Evolutionary conservation across 2,329 filamentous ascomycete genomes (phyloP).

Genomic region (Calycina marina): DNA sequence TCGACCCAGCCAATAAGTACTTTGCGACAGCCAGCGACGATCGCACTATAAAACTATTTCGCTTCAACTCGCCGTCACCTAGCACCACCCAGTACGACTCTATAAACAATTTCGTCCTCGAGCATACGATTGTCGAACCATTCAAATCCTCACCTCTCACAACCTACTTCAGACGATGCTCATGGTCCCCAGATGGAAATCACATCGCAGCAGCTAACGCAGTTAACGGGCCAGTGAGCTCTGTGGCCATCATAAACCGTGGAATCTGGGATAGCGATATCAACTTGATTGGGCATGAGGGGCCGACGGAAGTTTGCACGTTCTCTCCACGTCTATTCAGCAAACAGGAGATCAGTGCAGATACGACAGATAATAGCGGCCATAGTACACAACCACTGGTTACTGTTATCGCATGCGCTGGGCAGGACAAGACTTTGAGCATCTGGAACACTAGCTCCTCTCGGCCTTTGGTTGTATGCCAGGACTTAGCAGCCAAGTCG

Average conservation of each 20-base stretch:
- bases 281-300: constrained; percentile 93
- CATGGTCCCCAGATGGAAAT: constrained; percentile 94
- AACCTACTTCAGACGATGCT: constrained; percentile 91
- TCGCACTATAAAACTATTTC: constrained; percentile 89
- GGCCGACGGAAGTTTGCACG: constrained; percentile 90
- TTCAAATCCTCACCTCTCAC: constrained; percentile 88
- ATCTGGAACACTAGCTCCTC: constrained; percentile 98
- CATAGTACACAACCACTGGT: constrained; percentile 41
- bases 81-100: constrained; percentile 92
- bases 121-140: constrained; percentile 76
- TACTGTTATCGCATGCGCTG: constrained; percentile 91
- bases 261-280: constrained; percentile 92
- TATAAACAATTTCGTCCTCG: constrained; percentile 89
- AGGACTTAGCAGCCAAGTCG: constrained; percentile 79
- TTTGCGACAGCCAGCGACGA: constrained; percentile 98
- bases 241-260: constrained; percentile 88
- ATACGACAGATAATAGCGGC: constrained; percentile 34
- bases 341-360: constrained; percentile 41
- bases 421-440: constrained; percentile 89
- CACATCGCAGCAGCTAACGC: constrained; percentile 96
- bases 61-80: constrained; percentile 79
- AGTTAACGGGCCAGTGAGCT: constrained; percentile 92
- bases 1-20: constrained; percentile 97
- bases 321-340: constrained; percentile 89
- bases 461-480: constrained; percentile 74